Percentiles rank a stretch among this genome's conserved stretches.
Evolutionary conservation across 228 moss, liverwort and hornwort genomes (phyloP).

Genomic region (Sphagnum fallax): DNA sequence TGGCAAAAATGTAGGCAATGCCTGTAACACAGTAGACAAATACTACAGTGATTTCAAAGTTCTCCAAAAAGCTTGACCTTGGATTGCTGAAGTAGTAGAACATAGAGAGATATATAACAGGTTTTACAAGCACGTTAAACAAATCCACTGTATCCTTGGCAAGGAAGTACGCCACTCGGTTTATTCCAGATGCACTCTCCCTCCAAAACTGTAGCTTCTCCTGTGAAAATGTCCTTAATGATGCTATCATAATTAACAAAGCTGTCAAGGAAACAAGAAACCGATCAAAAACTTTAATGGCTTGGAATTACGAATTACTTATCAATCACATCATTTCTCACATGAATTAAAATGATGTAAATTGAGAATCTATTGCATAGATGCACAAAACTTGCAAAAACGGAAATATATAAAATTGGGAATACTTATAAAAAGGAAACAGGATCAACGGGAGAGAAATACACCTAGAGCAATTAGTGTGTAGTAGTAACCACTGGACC

Average conservation of each 20-base stretch:
- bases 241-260: constrained; percentile 83
- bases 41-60: constrained; percentile 64
- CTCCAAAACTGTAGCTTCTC: constrained; percentile 93
- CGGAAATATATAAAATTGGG: too few relatives aligned
- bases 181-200: constrained; percentile 94
- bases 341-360: constrained; percentile 4
- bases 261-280: constrained; percentile 37
- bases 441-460: not conserved
- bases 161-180: constrained; percentile 73
- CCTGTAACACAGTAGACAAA: constrained; percentile 89
- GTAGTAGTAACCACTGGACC: constrained; percentile 69
- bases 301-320: not conserved
- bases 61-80: constrained; percentile 55
- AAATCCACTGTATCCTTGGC: constrained; percentile 84
- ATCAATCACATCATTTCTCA: constrained; percentile 1
- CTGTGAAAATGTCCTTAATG: constrained; percentile 69
- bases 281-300: not conserved
- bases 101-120: constrained; percentile 75
- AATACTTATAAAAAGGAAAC: constrained; percentile 13
- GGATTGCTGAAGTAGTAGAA: constrained; percentile 93
- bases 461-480: constrained; percentile 68
- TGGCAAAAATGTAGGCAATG: constrained; percentile 69
- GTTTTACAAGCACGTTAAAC: constrained; percentile 69
- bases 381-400: not conserved
- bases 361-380: not conserved